Percentiles rank a stretch among this genome's conserved stretches.
Conservation (phyloP, 108 stramenopile genomes). For the Pelagomonas calceolata region DNA sequence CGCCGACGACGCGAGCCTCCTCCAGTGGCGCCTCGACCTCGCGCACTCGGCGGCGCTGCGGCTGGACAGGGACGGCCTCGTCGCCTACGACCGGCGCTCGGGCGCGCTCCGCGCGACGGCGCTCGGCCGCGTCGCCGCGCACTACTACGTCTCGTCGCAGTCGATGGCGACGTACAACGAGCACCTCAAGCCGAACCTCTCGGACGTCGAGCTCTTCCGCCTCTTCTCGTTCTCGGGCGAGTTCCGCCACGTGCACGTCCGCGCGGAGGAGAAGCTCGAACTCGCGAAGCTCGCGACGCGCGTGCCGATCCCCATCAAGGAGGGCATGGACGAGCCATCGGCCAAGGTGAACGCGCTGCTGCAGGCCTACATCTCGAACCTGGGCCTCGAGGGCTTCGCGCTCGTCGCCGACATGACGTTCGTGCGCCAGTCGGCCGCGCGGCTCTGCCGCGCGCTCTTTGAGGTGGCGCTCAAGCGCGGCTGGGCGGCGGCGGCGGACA, state of each 20-base stretch:
- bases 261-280: constrained; percentile 96
- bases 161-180: constrained; percentile 90
- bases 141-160: constrained; percentile 93
- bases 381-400: constrained; percentile 97
- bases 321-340: constrained; percentile 78
- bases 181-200: constrained; percentile 88
- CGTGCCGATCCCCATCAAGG: constrained; percentile 97
- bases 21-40: constrained; percentile 76
- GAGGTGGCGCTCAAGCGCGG: constrained; percentile 86
- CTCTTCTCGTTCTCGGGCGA: constrained; percentile 90
- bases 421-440: constrained; percentile 91
- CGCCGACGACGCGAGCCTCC: constrained; percentile 71
- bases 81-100: constrained; percentile 82
- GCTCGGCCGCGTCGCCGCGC: constrained; percentile 89
- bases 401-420: constrained; percentile 95
- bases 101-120: constrained; percentile 81
- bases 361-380: constrained; percentile 92
- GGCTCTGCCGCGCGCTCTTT: constrained; percentile 90
- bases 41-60: constrained; percentile 77
- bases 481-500: constrained; percentile 84
- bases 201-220: constrained; percentile 92
- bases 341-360: constrained; percentile 94
- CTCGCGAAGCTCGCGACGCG: constrained; percentile 78
- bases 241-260: constrained; percentile 86
- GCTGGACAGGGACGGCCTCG: constrained; percentile 79